Base-by-base conservation (phyloP, 163 green algal species). In the Prototheca cutis region DNA sequence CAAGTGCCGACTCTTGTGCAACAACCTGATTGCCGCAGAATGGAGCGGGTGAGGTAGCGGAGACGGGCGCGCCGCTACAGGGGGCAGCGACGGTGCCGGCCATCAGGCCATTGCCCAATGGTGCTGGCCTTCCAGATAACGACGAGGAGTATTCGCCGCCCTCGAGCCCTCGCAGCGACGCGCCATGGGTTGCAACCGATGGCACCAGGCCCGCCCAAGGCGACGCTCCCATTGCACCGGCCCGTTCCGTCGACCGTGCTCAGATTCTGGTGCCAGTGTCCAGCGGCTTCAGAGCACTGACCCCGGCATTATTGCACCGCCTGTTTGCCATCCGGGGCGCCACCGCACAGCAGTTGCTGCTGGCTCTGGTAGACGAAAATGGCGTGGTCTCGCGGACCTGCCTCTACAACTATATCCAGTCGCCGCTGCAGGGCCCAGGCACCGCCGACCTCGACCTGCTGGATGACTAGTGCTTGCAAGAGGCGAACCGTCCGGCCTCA, bases 321-420 rank as follows among this genome's bases (percentile, higher is more conserved):
- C n/a, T 76, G 13, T 76, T 70, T 29, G 23, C n/a, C 27, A 56
- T 76, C 33, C 40, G 53, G 4, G 61, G 62, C 28, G 69, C 63
- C 33, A n/a, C 63, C 53, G 69, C 48, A 33, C 69, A 72, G 58
- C 69, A 76, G 53, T 34, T 76, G n/a, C 53, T 76, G 32, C 69
- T 76, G 23, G 69, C 58, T 4, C 48, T 76, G 7, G 69, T 76
- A 0, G 69, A 76, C 54, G 33, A 31, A 6, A 69, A 69, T 51
- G 69, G 63, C 0, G 53, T 72, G 23, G 69, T 76, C 23, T 68
- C 57, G 5, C 53, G 69, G 36, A 67, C 49, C 24, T 76, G 62
- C 19, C 18, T 63, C 21, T 72, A 62, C 55, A 59, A 72, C 55
- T 71, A 71, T 36, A 63, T 71, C 32, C 64, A 71, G 48, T 45